Conservation (phyloP, 2,329 filamentous ascomycete genomes). For the Dichotomopilus funicola region DNA sequence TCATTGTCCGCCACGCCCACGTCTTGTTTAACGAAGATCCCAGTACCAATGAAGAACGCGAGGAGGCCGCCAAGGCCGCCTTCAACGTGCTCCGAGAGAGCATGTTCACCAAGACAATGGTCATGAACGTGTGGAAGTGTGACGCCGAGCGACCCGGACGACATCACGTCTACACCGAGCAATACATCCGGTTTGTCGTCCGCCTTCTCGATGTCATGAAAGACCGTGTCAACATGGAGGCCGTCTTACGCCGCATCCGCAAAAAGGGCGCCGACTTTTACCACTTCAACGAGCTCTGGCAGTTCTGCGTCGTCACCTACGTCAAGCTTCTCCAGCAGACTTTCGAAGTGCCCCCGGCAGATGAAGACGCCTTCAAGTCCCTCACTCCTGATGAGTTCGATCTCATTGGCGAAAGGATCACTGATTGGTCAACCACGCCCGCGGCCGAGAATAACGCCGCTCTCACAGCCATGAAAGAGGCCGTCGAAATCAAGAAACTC, state of each 20-base stretch:
- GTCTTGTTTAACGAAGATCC: slow-evolving; percentile 44
- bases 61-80: slow-evolving; percentile 67
- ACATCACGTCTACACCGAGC: slow-evolving; percentile 86
- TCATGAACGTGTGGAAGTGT: slow-evolving; percentile 90
- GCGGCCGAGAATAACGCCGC: slow-evolving; percentile 35
- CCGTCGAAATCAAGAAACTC: slow-evolving; percentile 58
- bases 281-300: slow-evolving; percentile 55
- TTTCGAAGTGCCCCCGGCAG: slow-evolving; percentile 39
- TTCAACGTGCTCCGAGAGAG: slow-evolving; percentile 66
- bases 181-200: slow-evolving; percentile 79
- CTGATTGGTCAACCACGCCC: slow-evolving; percentile 45
- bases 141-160: slow-evolving; percentile 76
- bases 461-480: slow-evolving; percentile 51
- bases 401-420: slow-evolving; percentile 47
- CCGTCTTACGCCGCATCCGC: slow-evolving; percentile 69
- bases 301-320: slow-evolving; percentile 48
- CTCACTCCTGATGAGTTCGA: slow-evolving; percentile 52
- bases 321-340: slow-evolving; percentile 46
- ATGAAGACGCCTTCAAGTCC: slow-evolving; percentile 51
- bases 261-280: slow-evolving; percentile 74
- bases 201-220: slow-evolving; percentile 65
- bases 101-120: slow-evolving; percentile 90
- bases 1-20: slow-evolving; percentile 66
- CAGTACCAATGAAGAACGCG: slow-evolving; percentile 40
- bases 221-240: slow-evolving; percentile 70